Evolutionary conservation across 495 filamentous ascomycete species (phyloP).

Genomic region (Penicillium longicatenatum): DNA sequence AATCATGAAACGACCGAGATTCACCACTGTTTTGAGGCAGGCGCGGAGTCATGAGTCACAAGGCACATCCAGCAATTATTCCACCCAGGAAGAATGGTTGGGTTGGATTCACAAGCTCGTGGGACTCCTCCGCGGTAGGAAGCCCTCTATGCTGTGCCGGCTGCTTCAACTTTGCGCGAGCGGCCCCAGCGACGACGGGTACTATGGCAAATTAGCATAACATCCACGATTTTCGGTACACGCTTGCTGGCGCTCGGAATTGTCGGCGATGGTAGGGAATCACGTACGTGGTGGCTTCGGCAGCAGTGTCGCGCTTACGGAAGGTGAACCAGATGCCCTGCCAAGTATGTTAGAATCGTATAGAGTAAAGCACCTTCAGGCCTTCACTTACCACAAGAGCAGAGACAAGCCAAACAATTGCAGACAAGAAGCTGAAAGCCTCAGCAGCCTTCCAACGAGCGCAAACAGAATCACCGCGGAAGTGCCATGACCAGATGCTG

Average conservation of each 20-base stretch:
- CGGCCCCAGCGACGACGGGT: conserved; percentile 27
- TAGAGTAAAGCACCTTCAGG: too few relatives aligned
- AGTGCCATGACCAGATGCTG: conserved; percentile 52
- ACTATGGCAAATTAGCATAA: conserved; percentile 15
- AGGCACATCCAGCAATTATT: not conserved
- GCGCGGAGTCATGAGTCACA: not conserved
- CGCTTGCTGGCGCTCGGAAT: too few relatives aligned
- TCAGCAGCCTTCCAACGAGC: conserved; percentile 65
- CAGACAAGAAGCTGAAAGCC: conserved; percentile 69
- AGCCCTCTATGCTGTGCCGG: not conserved
- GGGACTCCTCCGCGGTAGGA: not conserved
- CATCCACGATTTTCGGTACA: too few relatives aligned
- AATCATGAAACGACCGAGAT: conserved; percentile 14
- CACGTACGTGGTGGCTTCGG: conserved; percentile 15
- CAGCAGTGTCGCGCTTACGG: conserved; percentile 18
- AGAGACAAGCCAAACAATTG: conserved; percentile 65
- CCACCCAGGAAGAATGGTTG: not conserved
- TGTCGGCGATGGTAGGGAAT: not conserved
- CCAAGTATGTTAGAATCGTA: not conserved
- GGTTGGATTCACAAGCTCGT: not conserved
- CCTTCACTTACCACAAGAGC: conserved; percentile 47
- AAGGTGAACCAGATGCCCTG: conserved; percentile 50
- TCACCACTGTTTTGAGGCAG: not conserved
- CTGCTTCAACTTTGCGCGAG: conserved; percentile 3
- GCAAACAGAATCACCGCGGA: conserved; percentile 46